Percentiles rank a stretch among this genome's conserved stretches.
phyloP scores from a whole-genome alignment of 164 flowering plant genomes.

The Tinospora cordifolia region DNA sequence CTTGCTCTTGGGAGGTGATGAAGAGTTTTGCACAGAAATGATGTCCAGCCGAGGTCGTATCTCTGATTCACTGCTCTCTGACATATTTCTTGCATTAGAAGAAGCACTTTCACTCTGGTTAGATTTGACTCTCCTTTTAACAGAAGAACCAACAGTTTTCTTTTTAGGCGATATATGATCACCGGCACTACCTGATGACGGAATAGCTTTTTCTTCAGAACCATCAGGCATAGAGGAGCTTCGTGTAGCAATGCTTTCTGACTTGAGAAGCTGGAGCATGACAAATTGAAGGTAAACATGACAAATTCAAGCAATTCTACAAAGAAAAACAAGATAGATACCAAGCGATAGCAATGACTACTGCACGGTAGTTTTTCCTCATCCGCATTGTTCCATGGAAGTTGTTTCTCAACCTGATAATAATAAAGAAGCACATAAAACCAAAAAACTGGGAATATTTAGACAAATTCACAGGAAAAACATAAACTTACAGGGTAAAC shows the following conservation, averaged over 20 bases:
- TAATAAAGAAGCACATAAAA: neutral
- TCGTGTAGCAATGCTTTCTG: slow-evolving; percentile 32
- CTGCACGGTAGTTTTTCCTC: slow-evolving; percentile 70
- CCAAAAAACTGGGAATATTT: slow-evolving; percentile 1
- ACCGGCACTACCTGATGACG: slow-evolving; percentile 42
- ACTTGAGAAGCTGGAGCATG: slow-evolving; percentile 42
- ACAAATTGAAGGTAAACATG: neutral
- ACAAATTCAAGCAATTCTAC: neutral
- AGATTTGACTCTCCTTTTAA: slow-evolving; percentile 43
- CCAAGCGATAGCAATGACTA: slow-evolving; percentile 63
- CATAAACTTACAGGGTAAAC: slow-evolving; percentile 69
- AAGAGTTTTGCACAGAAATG: slow-evolving; percentile 21
- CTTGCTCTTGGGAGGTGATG: slow-evolving; percentile 41
- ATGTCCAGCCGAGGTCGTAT: slow-evolving; percentile 37
- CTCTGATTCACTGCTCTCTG: slow-evolving; percentile 80
- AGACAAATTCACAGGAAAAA: neutral
- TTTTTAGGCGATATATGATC: slow-evolving; percentile 31
- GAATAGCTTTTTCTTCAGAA: slow-evolving; percentile 35
- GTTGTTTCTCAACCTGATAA: slow-evolving; percentile 72
- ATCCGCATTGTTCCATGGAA: slow-evolving; percentile 48
- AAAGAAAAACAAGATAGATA: slow-evolving; percentile 21
- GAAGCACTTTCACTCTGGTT: slow-evolving; percentile 77
- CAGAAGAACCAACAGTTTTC: slow-evolving; percentile 35
- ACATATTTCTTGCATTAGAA: slow-evolving; percentile 56
- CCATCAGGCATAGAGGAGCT: slow-evolving; percentile 29